phyloP scores from a whole-genome alignment of 306 rosid genomes.

The Cicer cuneatum region DNA sequence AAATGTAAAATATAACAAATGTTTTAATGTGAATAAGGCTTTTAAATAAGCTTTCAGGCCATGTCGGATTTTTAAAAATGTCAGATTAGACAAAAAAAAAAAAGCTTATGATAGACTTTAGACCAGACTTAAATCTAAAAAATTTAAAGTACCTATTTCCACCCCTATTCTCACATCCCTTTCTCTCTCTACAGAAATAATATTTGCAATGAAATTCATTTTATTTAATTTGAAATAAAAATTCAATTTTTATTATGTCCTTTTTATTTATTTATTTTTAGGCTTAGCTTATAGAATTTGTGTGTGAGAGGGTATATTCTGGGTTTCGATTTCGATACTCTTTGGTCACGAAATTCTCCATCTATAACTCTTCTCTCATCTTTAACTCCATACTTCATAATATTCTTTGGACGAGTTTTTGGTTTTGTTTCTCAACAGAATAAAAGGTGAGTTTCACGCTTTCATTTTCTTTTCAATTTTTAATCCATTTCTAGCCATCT shows the following conservation, averaged over 20 bases:
- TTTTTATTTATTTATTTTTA: no score
- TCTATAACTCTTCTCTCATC: slow-evolving; percentile 41
- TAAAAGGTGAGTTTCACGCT: slow-evolving; percentile 44
- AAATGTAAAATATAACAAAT: no score
- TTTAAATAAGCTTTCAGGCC: no score
- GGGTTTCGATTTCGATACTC: slow-evolving; percentile 62
- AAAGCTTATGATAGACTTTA: no score
- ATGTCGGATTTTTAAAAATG: no score
- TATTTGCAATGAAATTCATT: background rate
- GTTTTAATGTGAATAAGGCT: no score
- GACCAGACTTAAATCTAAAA: no score
- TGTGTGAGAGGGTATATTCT: slow-evolving; percentile 60
- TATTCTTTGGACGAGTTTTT: slow-evolving; percentile 18
- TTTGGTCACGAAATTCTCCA: slow-evolving; percentile 38
- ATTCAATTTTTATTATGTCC: slow-evolving; percentile 38
- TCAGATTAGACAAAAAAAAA: no score
- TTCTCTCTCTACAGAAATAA: no score
- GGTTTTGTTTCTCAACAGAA: slow-evolving; percentile 19
- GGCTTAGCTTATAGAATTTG: background rate
- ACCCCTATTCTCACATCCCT: no score
- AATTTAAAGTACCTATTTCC: no score
- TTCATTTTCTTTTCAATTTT: slow-evolving; percentile 21
- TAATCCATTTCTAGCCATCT: background rate
- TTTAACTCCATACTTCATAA: slow-evolving; percentile 38
- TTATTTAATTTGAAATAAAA: slow-evolving; percentile 4